A percentile compares a stretch with the other conserved stretches of the same genome.
Conservation (phyloP, 2,329 filamentous ascomycete genomes). For the Colletotrichum navitas region DNA sequence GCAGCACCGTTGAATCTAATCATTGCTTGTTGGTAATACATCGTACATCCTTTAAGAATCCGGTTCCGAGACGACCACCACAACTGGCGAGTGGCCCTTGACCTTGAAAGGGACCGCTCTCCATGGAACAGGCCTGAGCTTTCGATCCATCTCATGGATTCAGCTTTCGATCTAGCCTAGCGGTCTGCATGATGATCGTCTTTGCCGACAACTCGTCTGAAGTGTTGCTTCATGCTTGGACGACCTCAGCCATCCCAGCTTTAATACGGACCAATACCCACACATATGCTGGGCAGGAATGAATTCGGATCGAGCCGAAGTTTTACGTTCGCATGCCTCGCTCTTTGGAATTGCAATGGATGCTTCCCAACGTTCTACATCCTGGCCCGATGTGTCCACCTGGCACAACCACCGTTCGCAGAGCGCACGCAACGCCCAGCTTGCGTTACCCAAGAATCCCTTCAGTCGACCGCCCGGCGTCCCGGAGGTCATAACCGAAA, state of each 20-base stretch:
- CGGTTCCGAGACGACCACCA: background rate
- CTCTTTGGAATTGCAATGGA: constrained; percentile 5
- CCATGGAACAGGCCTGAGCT: background rate
- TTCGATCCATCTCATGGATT: constrained; percentile 15
- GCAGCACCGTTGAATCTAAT: background rate
- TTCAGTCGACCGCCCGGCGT: constrained; percentile 1
- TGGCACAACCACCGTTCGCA: background rate
- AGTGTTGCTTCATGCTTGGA: background rate
- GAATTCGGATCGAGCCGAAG: background rate
- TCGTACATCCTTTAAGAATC: background rate
- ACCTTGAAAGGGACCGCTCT: background rate
- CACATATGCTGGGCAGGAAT: background rate
- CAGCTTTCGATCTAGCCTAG: constrained; percentile 7
- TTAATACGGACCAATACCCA: constrained; percentile 8
- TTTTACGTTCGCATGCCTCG: background rate
- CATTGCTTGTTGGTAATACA: background rate
- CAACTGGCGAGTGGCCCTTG: background rate
- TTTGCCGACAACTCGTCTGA: background rate
- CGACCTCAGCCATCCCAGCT: background rate
- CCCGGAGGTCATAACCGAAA: background rate
- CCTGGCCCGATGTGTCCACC: background rate
- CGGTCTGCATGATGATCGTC: background rate
- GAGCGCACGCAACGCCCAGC: background rate
- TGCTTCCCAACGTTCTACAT: constrained; percentile 1
- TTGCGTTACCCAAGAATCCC: constrained; percentile 24